Evolutionary conservation across 805 yeast species (phyloP).

Genomic region (Vanderwaltozyma yarrowii): DNA sequence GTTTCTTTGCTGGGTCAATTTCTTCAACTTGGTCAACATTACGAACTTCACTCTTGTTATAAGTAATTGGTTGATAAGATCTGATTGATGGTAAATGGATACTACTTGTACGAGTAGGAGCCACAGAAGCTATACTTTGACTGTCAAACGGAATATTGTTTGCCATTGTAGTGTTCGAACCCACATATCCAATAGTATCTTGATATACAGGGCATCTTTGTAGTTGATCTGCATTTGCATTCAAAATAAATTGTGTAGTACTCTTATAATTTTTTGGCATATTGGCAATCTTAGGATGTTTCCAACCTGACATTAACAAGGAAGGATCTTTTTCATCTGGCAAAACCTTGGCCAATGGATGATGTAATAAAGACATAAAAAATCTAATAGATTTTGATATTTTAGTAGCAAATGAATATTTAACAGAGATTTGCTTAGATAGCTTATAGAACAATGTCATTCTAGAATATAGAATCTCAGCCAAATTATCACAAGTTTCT

Average conservation of each 20-base stretch:
- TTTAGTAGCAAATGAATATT: conserved; percentile 62
- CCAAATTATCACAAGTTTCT: conserved; percentile 30
- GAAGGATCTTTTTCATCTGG: not conserved
- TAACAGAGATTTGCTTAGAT: conserved; percentile 39
- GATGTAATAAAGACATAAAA: conserved; percentile 30
- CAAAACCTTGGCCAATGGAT: not conserved
- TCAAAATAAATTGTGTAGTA: conserved; percentile 26
- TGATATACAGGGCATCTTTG: conserved; percentile 31
- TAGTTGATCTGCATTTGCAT: conserved; percentile 26
- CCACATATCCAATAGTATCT: conserved; percentile 27
- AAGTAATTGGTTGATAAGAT: conserved; percentile 27
- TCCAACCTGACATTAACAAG: conserved; percentile 8
- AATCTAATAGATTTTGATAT: conserved; percentile 46
- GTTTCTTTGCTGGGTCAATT: conserved; percentile 15
- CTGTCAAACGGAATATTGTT: conserved; percentile 7
- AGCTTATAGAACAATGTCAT: conserved; percentile 34
- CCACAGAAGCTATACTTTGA: too few species aligned
- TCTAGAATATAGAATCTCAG: conserved; percentile 31
- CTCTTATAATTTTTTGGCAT: conserved; percentile 23
- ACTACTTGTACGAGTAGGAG: not conserved
- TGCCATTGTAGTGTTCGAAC: conserved; percentile 9
- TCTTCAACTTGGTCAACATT: conserved; percentile 11
- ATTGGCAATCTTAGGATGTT: conserved; percentile 20
- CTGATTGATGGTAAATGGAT: conserved; percentile 23
- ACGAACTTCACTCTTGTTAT: conserved; percentile 24